Evolutionary conservation across 306 rosid species (phyloP), one percentile per base, ranked within the genome.

Genomic region (Begonia peltatifolia): DNA sequence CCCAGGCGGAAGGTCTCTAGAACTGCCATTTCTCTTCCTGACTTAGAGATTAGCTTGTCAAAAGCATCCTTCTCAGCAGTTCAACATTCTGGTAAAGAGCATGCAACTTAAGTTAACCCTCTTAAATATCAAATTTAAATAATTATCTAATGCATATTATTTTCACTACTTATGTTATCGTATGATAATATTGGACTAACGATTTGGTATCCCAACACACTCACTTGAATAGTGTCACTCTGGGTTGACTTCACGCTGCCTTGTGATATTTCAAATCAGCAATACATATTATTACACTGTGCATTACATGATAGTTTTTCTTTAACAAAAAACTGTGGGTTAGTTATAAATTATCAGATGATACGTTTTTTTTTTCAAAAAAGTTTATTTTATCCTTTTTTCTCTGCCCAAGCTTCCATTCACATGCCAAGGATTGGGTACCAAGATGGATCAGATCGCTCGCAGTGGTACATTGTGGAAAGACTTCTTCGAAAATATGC

Each of bases 391-490:
- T 9, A 22, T 46, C 16, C 62, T 12, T 56, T 51, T 41, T 54
- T 62, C 56, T 30, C 7, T 6, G 5, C 36, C 42, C 46, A 9
- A 89, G 97, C 97, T 49, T 85, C 90, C 48, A 80, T 89, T 52
- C 97, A 83, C 79, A 85, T 89, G 95, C 95, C 97, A 9, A 88
- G 95, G 11, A 80, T 89, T 61, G 95, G 95, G 64, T 85, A 80
- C 72, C 87, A 85, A 80, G 97, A 77, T 61, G 97, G 84, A 64
- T 85, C 94, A 42, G 82, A 83, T 75, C 94, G 94, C 47, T 77
- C 94, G 7, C 84, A 90, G 68, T 85, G 95, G 97, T 90, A 90
- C 77, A 70, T 94, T 8, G 72, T 80, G 22, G 97, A 90, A 62
- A 83, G 97, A 44, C 94, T 90, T 57, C 79, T 85, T 10, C 84